These are phyloP conservation scores for Phylloporus arenicola DNA, from an alignment of 768 basidiomycete species.

Conservation along the genomic window DNA sequence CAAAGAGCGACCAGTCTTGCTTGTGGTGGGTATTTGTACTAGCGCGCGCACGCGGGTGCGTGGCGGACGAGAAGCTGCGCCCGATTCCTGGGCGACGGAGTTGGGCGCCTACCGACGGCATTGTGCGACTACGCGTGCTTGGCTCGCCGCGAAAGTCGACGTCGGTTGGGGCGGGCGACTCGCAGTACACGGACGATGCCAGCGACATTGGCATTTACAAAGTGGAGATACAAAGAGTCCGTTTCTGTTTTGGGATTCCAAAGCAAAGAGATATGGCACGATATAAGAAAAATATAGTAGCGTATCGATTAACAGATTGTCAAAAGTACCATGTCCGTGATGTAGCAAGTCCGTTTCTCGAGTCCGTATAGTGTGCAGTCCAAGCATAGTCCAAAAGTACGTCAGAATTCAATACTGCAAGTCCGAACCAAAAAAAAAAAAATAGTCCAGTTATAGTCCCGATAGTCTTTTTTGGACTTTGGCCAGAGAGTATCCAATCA, in stretches of 20 bases:
- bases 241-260: constrained; percentile 60
- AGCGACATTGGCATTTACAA: too few relatives aligned
- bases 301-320: constrained; percentile 24
- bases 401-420: too few relatives aligned
- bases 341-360: constrained; percentile 24
- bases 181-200: constrained; percentile 48
- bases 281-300: constrained; percentile 23
- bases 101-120: constrained; percentile 12
- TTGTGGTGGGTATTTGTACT: constrained; percentile 6
- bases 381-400: constrained; percentile 18
- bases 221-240: constrained; percentile 72
- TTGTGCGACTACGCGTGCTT: constrained; percentile 12
- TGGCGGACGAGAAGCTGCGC: constrained; percentile 10
- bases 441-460: constrained; percentile 22
- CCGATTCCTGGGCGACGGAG: constrained; percentile 3
- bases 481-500: constrained; percentile 37
- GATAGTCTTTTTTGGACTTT: constrained; percentile 30
- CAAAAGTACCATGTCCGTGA: constrained; percentile 14
- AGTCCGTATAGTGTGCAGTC: constrained; percentile 21
- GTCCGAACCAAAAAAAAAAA: constrained; percentile 5
- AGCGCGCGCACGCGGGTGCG: neutral
- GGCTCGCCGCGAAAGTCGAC: neutral
- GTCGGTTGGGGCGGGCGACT: neutral
- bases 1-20: constrained; percentile 61
- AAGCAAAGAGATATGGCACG: constrained; percentile 11